A percentile compares a stretch with the other conserved stretches of the same genome.
Conservation (phyloP, 2,329 filamentous ascomycete genomes). For the Tolypocladium inflatum region DNA sequence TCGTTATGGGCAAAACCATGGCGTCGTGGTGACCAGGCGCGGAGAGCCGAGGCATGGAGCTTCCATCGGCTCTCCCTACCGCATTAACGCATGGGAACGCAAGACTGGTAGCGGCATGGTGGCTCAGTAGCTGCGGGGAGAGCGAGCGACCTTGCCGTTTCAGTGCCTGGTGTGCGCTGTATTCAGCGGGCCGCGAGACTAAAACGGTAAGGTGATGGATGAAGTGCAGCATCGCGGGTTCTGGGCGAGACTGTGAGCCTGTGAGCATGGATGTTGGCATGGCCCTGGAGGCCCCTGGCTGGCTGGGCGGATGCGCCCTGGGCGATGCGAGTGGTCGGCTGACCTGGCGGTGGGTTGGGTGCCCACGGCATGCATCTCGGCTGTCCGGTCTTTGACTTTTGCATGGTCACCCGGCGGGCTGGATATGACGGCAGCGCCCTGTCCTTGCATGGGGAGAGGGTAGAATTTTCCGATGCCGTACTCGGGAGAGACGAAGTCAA, state of each 20-base stretch:
- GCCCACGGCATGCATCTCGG: background rate
- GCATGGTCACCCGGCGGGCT: background rate
- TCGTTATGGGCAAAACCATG: background rate
- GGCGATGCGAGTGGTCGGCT: background rate
- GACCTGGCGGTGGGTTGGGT: background rate
- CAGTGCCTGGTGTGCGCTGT: background rate
- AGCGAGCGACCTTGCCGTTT: background rate
- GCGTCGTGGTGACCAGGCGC: background rate
- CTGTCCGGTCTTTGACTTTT: background rate
- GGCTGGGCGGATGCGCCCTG: no score
- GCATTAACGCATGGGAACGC: background rate
- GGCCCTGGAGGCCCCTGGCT: no score
- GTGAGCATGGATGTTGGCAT: background rate
- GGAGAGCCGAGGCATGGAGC: background rate
- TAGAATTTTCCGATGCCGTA: background rate
- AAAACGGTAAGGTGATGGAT: background rate
- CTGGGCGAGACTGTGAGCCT: background rate
- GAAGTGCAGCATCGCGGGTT: background rate
- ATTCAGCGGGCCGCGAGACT: background rate
- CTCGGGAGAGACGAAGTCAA: background rate
- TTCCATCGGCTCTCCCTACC: background rate
- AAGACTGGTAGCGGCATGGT: background rate
- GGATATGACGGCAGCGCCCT: background rate
- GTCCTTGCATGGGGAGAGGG: background rate
- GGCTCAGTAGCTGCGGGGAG: background rate